These are phyloP conservation scores for Yamadazyma akitaensis DNA, from an alignment of 805 yeast genomes.

Conservation along the genomic window DNA sequence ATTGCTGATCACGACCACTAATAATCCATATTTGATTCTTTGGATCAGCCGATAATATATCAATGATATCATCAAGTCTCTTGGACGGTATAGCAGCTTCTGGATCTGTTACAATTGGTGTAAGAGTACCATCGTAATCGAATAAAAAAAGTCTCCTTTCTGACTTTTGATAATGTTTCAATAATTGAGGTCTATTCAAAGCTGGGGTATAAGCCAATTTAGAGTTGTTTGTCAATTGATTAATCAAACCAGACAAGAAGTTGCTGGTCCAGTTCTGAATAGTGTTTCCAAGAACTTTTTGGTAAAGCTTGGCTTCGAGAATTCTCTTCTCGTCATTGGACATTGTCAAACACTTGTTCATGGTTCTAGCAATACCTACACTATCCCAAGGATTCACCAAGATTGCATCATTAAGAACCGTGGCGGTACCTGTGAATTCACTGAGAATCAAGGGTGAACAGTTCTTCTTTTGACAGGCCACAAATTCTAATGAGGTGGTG, in stretches of 20 bases:
- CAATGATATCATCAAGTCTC: conserved; percentile 57
- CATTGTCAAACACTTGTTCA: conserved; percentile 65
- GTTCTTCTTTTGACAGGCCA: conserved; percentile 75
- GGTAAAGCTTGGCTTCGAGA: conserved; percentile 54
- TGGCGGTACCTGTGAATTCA: conserved; percentile 88
- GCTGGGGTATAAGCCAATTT: conserved; percentile 62
- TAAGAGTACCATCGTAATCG: conserved; percentile 96
- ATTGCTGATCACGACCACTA: conserved; percentile 90
- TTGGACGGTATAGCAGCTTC: conserved; percentile 96
- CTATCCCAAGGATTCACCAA: conserved; percentile 97
- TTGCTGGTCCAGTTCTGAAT: conserved; percentile 77
- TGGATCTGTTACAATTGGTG: conserved; percentile 95
- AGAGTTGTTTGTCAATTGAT: conserved; percentile 35
- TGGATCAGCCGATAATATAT: conserved; percentile 66
- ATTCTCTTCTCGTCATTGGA: conserved; percentile 41
- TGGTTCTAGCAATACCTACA: conserved; percentile 84
- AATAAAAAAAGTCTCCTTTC: conserved; percentile 75
- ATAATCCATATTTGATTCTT: conserved; percentile 90
- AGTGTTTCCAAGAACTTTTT: conserved; percentile 64
- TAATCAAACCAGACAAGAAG: conserved; percentile 51
- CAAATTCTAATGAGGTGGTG: conserved; percentile 90
- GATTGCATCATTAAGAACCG: conserved; percentile 67
- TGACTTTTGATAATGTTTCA: conserved; percentile 57
- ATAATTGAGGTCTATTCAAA: conserved; percentile 65
- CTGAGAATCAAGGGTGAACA: conserved; percentile 79